Base-by-base conservation (phyloP, 2,329 filamentous ascomycete species). In the Fusarium zealandicum region DNA sequence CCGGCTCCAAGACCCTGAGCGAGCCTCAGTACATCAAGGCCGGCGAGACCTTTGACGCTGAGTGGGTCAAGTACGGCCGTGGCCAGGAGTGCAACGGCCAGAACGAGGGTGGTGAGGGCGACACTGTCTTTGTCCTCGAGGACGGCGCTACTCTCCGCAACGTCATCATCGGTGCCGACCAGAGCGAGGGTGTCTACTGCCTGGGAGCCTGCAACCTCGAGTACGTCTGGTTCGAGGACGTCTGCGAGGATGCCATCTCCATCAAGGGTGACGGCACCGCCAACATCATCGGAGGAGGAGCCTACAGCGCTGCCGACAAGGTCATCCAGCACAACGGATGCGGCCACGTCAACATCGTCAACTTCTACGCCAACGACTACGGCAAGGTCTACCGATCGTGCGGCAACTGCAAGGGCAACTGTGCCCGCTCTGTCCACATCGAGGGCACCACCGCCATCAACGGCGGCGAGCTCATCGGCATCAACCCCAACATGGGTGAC, bases 161-260 rank as follows among this genome's bases (percentile, higher is more conserved):
- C 63, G 77, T 75, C 39, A 79, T 79, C 63, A 79, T 79, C 35
- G 77, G 76, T 44, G 64, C 69, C 33, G 67, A 77, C 66, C 76
- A 79, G 61, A 68, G 68, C 33, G 77, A 79, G 64, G 77, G 77
- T 39, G 69, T 79, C 14, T 75, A 79, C 70, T 79, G 77, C 64
- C 59, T 71, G 49, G 77, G 77, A 9, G 35, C 66, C 5, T 78
- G 76, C 66, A 77, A 65, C n/a, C 64, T 78, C 18, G 67, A 75
- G 58, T 75, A 72, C 32, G 78, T 80, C 54, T 81, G 78, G 78
- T 81, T 78, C 64, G 72, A 75, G 56, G 73, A 78, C 30, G 76
- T 78, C 50, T 79, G 76, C 57, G 76, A 79, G 58, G 62, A 65
- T n/a, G 62, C 62, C 45, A 65, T 65, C 51, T 54, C 50, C 17